phyloP scores from a whole-genome alignment of 768 basidiomycete genomes.

The Auriculariales sp. region DNA sequence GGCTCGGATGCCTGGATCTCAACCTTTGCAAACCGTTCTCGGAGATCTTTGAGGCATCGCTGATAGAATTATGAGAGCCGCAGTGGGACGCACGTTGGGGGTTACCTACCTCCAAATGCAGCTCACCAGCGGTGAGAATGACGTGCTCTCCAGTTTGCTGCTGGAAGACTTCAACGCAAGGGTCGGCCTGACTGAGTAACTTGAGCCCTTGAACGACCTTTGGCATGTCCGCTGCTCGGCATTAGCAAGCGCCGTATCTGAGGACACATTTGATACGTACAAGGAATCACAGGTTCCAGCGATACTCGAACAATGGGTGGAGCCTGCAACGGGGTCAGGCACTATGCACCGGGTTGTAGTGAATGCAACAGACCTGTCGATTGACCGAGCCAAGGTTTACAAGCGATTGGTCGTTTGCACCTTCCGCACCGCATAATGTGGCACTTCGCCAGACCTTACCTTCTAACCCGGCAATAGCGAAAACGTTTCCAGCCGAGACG shows the following conservation, averaged over 20 bases:
- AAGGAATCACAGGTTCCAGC: conserved; percentile 58
- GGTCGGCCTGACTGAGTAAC: conserved; percentile 86
- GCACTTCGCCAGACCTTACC: conserved; percentile 84
- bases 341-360: background rate
- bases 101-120: conserved; percentile 74
- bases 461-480: conserved; percentile 80
- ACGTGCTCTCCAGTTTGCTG: conserved; percentile 97
- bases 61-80: conserved; percentile 16
- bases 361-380: conserved; percentile 34
- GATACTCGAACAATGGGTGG: conserved; percentile 93
- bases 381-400: conserved; percentile 68
- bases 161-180: conserved; percentile 93
- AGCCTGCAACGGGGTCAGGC: conserved; percentile 33
- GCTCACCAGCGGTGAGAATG: conserved; percentile 87
- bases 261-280: conserved; percentile 16
- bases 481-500: conserved; percentile 87
- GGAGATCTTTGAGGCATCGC: conserved; percentile 93
- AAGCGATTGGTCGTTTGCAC: conserved; percentile 33
- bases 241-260: background rate
- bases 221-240: conserved; percentile 52
- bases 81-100: background rate
- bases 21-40: conserved; percentile 85
- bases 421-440: conserved; percentile 54
- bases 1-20: conserved; percentile 90
- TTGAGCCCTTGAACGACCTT: conserved; percentile 79